Percentiles rank a stretch among this genome's conserved stretches.
phyloP scores from a whole-genome alignment of 129 eudicot species.

The Escallonia rubra region DNA sequence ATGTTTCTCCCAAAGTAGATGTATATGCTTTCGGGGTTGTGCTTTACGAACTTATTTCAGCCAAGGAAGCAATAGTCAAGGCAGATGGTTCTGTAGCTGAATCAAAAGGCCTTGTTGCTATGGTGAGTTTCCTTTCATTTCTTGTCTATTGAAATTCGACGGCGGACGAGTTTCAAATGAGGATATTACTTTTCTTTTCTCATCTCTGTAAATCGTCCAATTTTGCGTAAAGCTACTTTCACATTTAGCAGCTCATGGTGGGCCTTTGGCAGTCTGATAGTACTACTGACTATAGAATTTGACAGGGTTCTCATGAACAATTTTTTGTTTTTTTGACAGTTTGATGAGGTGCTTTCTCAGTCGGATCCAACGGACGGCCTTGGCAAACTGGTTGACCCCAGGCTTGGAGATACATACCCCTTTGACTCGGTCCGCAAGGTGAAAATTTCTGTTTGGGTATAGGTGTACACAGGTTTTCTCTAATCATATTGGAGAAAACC shows the following conservation, averaged over 20 bases:
- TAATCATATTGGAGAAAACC: not conserved
- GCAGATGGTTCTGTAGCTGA: slow-evolving; percentile 40
- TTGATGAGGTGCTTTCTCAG: slow-evolving; percentile 54
- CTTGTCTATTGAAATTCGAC: not conserved
- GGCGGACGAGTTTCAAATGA: too few species aligned
- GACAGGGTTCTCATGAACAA: not conserved
- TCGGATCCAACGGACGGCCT: slow-evolving; percentile 56
- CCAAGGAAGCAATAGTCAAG: slow-evolving; percentile 86
- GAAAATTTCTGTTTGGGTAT: not conserved
- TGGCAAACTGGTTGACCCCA: slow-evolving; percentile 66
- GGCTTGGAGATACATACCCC: slow-evolving; percentile 67
- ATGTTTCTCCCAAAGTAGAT: slow-evolving; percentile 83
- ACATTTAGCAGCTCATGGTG: not conserved
- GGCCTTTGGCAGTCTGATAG: not conserved
- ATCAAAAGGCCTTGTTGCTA: slow-evolving; percentile 69
- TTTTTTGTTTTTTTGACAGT: slow-evolving; percentile 33
- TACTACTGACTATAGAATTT: not conserved
- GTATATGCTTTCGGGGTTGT: slow-evolving; percentile 98
- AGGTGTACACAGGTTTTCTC: not conserved
- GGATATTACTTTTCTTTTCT: not conserved
- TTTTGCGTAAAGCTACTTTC: not conserved
- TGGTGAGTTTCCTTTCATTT: slow-evolving; percentile 38
- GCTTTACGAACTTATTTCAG: slow-evolving; percentile 85
- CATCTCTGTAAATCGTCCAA: not conserved
- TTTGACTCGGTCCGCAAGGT: slow-evolving; percentile 80